These are phyloP conservation scores for Fraxinus xanthoxyloides DNA, from an alignment of 305 asterid genomes.

Conservation along the genomic window DNA sequence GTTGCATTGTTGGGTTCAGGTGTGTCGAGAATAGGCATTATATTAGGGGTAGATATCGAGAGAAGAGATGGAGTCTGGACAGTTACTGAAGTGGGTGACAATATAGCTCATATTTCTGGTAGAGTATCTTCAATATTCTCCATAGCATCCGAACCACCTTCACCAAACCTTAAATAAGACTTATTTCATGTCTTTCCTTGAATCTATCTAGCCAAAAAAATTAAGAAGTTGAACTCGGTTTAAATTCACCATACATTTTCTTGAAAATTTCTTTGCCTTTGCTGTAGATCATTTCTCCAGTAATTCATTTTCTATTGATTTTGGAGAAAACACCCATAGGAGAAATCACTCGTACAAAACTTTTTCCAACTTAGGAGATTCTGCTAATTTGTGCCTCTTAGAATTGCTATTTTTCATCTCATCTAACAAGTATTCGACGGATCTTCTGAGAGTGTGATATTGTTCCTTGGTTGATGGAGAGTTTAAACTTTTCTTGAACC, in stretches of 20 bases:
- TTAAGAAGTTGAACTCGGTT: background rate
- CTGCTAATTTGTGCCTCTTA: too few relatives aligned
- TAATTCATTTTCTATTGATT: background rate
- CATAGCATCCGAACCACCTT: background rate
- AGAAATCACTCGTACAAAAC: too few relatives aligned
- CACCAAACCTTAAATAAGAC: background rate
- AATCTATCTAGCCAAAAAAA: background rate
- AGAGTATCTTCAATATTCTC: background rate
- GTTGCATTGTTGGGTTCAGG: constrained; percentile 34
- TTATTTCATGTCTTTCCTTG: background rate
- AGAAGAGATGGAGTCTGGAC: constrained; percentile 44
- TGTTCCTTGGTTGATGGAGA: too few relatives aligned
- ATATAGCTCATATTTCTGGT: background rate
- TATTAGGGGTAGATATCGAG: constrained; percentile 41
- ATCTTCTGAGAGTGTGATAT: background rate
- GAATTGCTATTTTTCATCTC: background rate
- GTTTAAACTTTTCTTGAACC: too few relatives aligned
- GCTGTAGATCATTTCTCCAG: background rate
- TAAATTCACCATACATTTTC: background rate
- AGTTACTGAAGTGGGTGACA: constrained; percentile 42
- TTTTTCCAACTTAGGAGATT: too few relatives aligned
- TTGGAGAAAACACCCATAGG: too few relatives aligned
- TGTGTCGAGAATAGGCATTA: constrained; percentile 39
- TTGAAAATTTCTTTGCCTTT: background rate
- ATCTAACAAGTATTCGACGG: background rate